Evolutionary conservation across 140 eudicot species (phyloP).

Genomic region (Oenanthe javanica): DNA sequence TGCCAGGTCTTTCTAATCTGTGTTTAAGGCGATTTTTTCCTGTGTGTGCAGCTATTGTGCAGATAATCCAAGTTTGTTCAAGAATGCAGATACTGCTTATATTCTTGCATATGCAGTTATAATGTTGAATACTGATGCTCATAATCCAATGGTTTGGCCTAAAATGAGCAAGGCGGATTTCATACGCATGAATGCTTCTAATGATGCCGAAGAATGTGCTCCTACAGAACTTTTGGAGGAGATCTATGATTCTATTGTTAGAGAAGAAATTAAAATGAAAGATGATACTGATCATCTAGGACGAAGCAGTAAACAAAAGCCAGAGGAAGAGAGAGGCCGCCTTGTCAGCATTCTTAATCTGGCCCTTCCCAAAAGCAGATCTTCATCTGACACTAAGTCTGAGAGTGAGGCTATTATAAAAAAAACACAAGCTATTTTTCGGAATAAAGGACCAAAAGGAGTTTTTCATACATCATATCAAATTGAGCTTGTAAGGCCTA

Average conservation of each 20-base stretch:
- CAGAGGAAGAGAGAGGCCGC: slow-evolving; percentile 75
- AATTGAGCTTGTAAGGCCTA: slow-evolving; percentile 80
- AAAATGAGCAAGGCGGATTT: slow-evolving; percentile 93
- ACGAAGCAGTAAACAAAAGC: slow-evolving; percentile 56
- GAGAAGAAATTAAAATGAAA: slow-evolving; percentile 92
- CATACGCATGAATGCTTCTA: slow-evolving; percentile 73
- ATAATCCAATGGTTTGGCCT: slow-evolving; percentile 96
- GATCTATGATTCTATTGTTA: slow-evolving; percentile 85
- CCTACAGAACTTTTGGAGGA: slow-evolving; percentile 81
- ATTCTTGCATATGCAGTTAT: slow-evolving; percentile 99
- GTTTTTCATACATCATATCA: slow-evolving; percentile 69
- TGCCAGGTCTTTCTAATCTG: neutral
- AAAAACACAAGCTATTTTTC: slow-evolving; percentile 73
- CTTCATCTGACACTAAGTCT: slow-evolving; percentile 55
- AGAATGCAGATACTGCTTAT: slow-evolving; percentile 98
- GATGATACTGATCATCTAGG: slow-evolving; percentile 50
- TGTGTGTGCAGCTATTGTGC: slow-evolving; percentile 75
- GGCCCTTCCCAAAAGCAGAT: slow-evolving; percentile 74
- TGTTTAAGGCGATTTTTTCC: neutral
- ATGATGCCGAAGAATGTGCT: slow-evolving; percentile 85
- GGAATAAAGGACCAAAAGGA: slow-evolving; percentile 76
- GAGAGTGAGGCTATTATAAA: slow-evolving; percentile 82
- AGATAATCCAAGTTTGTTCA: slow-evolving; percentile 88
- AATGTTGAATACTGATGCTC: slow-evolving; percentile 98
- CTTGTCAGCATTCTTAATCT: slow-evolving; percentile 80